Percentiles rank a stretch among this genome's conserved stretches.
phyloP scores from a whole-genome alignment of 345 rosid genomes.

The Melaleuca quinquenervia region DNA sequence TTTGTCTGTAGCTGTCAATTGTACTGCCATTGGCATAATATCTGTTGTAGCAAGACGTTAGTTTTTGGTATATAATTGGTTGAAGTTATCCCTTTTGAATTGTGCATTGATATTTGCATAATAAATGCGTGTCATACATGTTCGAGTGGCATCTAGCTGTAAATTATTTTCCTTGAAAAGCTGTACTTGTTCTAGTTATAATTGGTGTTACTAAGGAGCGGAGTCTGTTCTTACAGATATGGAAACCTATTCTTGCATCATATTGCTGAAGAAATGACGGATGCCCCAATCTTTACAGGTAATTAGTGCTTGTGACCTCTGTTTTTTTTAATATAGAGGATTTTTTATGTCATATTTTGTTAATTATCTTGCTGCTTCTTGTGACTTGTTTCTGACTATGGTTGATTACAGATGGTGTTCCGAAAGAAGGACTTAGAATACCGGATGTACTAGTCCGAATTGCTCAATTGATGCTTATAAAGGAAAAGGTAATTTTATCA shows the following conservation, averaged over 20 bases:
- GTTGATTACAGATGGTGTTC: constrained; percentile 82
- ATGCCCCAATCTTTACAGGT: constrained; percentile 68
- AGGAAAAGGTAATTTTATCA: constrained; percentile 60
- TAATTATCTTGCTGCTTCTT: neutral
- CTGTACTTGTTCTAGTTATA: neutral
- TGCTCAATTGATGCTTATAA: constrained; percentile 50
- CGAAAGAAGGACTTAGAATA: constrained; percentile 96
- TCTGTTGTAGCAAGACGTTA: neutral
- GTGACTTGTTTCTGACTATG: constrained; percentile 1
- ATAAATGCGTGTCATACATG: neutral
- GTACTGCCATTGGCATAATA: neutral
- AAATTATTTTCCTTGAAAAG: neutral
- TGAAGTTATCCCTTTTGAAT: neutral
- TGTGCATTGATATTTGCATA: neutral
- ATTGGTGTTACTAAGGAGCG: neutral
- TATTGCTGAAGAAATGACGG: constrained; percentile 59
- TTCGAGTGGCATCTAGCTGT: neutral
- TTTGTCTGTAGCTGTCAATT: neutral
- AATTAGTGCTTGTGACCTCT: neutral
- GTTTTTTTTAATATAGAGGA: neutral
- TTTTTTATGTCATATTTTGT: neutral
- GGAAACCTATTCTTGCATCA: constrained; percentile 65
- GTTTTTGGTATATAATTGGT: neutral
- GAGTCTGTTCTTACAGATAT: constrained; percentile 38
- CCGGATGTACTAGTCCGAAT: constrained; percentile 82